phyloP scores from a whole-genome alignment of 257 asterid genomes.

The Fraxinus pennsylvanica region DNA sequence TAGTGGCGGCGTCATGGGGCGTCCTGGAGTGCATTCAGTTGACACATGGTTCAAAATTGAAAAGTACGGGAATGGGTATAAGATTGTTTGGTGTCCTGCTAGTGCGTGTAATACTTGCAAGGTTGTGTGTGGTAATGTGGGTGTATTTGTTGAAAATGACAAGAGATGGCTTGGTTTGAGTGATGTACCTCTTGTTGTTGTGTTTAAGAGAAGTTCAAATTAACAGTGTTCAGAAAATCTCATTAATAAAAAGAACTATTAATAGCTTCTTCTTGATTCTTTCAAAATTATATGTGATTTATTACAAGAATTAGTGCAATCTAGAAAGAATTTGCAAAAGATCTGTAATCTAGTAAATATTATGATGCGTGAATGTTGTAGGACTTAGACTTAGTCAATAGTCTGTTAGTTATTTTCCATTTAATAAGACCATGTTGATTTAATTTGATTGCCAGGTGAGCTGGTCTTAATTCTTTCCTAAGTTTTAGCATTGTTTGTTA shows the following conservation, averaged over 20 bases:
- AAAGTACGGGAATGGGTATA: conserved; percentile 31
- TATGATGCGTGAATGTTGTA: no score
- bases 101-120: conserved; percentile 40
- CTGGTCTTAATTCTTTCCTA: conserved; percentile 8
- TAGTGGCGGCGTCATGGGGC: conserved; percentile 44
- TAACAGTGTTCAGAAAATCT: background rate
- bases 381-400: no score
- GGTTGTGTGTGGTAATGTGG: conserved; percentile 48
- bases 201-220: conserved; percentile 37
- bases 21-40: conserved; percentile 44
- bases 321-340: background rate
- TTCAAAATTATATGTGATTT: background rate
- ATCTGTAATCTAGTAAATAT: no score
- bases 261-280: background rate
- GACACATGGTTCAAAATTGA: conserved; percentile 57
- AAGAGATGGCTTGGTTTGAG: conserved; percentile 52
- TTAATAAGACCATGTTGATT: no score
- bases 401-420: no score
- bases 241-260: background rate
- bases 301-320: background rate
- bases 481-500: no score
- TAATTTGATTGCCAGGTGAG: no score
- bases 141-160: conserved; percentile 47
- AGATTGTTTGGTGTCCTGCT: conserved; percentile 54
- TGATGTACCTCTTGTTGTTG: conserved; percentile 41